phyloP scores from a whole-genome alignment of 2,329 filamentous ascomycete species.

The Sarocladium strictum region DNA sequence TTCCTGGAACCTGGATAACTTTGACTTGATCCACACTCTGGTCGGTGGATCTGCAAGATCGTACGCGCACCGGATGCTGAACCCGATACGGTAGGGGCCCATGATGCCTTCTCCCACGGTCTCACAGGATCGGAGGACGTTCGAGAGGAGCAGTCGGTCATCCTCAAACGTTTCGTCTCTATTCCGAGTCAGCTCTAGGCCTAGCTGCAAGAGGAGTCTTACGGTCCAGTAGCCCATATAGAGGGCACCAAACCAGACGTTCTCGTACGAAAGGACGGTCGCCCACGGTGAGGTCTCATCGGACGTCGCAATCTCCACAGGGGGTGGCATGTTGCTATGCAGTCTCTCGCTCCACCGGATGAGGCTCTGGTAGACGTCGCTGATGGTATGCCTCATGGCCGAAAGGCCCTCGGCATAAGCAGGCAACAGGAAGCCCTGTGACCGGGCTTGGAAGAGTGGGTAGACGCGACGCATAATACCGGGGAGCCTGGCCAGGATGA shows the following conservation, averaged over 20 bases:
- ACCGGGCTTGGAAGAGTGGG: constrained; percentile 1
- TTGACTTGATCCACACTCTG: constrained; percentile 8
- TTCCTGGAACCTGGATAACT: not conserved
- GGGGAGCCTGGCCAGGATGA: constrained; percentile 6
- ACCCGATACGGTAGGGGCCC: constrained; percentile 10
- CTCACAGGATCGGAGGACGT: constrained; percentile 9
- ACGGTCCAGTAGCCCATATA: constrained; percentile 11
- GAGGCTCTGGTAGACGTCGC: not conserved
- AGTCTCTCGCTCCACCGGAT: not conserved
- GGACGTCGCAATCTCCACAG: not conserved
- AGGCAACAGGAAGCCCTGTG: not conserved
- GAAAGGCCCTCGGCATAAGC: not conserved
- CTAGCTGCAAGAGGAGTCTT: constrained; percentile 2
- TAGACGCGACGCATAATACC: constrained; percentile 8
- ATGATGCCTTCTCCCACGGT: constrained; percentile 9
- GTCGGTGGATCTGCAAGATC: constrained; percentile 6
- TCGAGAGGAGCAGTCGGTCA: not conserved
- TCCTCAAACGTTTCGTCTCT: not conserved
- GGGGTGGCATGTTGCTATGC: not conserved
- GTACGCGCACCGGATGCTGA: constrained; percentile 5
- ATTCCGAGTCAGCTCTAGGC: not conserved
- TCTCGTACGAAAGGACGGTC: constrained; percentile 6
- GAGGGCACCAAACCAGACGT: constrained; percentile 8
- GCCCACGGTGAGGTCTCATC: constrained; percentile 8
- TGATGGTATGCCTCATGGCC: not conserved